phyloP scores from a whole-genome alignment of 192 early-diverging fungal genomes.

The Backusella tarrabulga region DNA sequence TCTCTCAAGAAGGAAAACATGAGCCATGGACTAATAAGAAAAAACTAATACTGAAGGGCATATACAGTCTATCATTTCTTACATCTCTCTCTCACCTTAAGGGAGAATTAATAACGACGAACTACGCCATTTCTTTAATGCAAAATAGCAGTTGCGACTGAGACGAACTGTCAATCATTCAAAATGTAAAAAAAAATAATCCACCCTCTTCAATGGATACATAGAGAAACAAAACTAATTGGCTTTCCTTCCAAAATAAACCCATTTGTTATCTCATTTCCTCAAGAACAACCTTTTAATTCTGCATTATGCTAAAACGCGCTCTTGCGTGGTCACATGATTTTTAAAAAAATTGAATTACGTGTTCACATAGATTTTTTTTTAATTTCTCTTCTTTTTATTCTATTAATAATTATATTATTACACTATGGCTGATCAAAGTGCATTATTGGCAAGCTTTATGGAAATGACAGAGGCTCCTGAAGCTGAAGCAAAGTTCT shows the following conservation, averaged over 20 bases:
- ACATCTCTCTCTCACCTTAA: not conserved
- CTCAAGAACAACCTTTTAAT: not conserved
- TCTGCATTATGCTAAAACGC: not conserved
- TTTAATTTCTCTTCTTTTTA: not conserved
- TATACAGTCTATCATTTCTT: not conserved
- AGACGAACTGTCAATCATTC: not conserved
- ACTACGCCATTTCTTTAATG: not conserved
- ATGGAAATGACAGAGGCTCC: constrained; percentile 50
- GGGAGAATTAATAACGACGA: not conserved
- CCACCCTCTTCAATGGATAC: not conserved
- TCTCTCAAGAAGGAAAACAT: not conserved
- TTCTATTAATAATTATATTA: not conserved
- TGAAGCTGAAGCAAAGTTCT: constrained; percentile 65
- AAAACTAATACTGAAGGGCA: not conserved
- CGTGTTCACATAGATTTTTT: not conserved
- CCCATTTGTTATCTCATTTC: too few relatives aligned
- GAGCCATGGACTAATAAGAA: not conserved
- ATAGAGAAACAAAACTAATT: not conserved
- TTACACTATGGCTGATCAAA: constrained; percentile 39
- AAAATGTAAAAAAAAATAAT: not conserved
- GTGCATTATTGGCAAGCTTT: constrained; percentile 60
- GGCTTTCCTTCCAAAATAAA: not conserved
- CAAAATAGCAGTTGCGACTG: not conserved
- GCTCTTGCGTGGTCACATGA: not conserved
- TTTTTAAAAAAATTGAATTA: not conserved